Conservation (phyloP, 1,284 basidiomycete species). For the Trichosporon sp. region DNA sequence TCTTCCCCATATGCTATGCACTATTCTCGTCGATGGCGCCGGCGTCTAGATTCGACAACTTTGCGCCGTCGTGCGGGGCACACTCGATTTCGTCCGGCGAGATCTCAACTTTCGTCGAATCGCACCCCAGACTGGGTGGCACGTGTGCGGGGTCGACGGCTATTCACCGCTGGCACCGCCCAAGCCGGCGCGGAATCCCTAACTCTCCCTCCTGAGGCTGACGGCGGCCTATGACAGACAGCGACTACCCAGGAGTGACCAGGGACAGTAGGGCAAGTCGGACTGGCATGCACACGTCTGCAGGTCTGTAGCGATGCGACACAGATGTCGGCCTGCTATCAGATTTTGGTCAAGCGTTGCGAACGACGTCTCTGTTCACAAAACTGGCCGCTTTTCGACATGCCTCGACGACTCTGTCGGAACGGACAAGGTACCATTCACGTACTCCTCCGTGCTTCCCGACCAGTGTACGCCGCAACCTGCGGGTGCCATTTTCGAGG, state of each 20-base stretch:
- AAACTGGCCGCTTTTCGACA: too few relatives aligned
- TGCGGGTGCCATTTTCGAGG: background rate
- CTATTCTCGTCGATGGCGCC: background rate
- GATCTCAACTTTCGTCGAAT: background rate
- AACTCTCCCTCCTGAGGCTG: background rate
- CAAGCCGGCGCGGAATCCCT: background rate
- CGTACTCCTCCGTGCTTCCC: background rate
- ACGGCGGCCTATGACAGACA: background rate
- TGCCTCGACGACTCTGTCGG: too few relatives aligned
- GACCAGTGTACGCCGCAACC: background rate
- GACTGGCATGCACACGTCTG: background rate
- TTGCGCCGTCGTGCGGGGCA: background rate
- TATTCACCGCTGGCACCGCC: background rate
- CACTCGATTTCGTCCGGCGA: background rate
- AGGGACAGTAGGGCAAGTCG: background rate
- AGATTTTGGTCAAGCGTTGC: too few relatives aligned
- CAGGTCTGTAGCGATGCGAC: too few relatives aligned
- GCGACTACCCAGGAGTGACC: too few relatives aligned
- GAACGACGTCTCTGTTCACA: too few relatives aligned
- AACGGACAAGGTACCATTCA: too few relatives aligned
- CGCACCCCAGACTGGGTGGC: background rate
- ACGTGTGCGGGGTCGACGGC: background rate
- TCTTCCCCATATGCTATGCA: background rate
- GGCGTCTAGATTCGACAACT: background rate
- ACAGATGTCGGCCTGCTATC: too few relatives aligned